These are phyloP conservation scores for Diaporthe sp. DNA, from an alignment of 2,329 filamentous ascomycete species.

Conservation along the genomic window DNA sequence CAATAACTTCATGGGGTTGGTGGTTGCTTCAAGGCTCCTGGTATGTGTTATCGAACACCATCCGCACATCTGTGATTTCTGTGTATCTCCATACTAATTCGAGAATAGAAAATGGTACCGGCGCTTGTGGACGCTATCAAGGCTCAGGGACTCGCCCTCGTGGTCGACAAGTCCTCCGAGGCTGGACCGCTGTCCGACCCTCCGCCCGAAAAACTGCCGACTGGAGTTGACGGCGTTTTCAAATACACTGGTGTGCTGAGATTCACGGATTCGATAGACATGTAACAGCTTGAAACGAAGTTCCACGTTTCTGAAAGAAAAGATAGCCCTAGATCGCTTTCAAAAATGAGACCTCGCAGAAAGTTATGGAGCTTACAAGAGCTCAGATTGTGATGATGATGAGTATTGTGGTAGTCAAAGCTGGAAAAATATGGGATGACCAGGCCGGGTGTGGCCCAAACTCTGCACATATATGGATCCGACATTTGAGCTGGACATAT, in stretches of 20 bases:
- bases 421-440: neutral
- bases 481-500: neutral
- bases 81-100: slow-evolving; percentile 32
- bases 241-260: slow-evolving; percentile 87
- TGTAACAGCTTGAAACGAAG: slow-evolving; percentile 49
- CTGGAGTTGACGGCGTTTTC: slow-evolving; percentile 88
- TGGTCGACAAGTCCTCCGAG: slow-evolving; percentile 84
- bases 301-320: too few species aligned
- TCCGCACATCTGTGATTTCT: neutral
- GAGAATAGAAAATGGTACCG: slow-evolving; percentile 85
- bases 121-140: slow-evolving; percentile 94
- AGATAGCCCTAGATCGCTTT: too few species aligned
- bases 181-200: slow-evolving; percentile 55
- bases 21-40: slow-evolving; percentile 87
- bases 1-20: slow-evolving; percentile 98
- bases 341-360: neutral
- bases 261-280: slow-evolving; percentile 92
- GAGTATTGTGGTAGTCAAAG: neutral
- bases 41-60: slow-evolving; percentile 62
- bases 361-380: neutral
- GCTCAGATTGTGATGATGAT: neutral
- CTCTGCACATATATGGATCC: neutral
- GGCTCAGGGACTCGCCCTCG: slow-evolving; percentile 89
- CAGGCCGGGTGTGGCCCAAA: neutral
- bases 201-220: slow-evolving; percentile 70